These are phyloP conservation scores for Paraphoma sp. DNA, from an alignment of 2,329 filamentous ascomycete genomes.

Conservation along the genomic window DNA sequence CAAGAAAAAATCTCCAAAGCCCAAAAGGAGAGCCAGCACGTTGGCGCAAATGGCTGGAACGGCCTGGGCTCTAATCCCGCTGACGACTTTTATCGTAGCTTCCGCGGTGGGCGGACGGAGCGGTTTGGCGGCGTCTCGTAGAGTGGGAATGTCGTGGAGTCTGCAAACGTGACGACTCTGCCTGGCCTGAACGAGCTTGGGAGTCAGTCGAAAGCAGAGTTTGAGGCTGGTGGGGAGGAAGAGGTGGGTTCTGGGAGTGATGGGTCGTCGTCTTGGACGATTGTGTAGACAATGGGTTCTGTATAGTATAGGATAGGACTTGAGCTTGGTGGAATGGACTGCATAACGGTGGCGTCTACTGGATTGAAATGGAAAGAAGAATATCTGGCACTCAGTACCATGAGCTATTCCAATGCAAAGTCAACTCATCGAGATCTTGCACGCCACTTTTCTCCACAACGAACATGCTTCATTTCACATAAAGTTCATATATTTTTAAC, in stretches of 20 bases:
- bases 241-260: not conserved
- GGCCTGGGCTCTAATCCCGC: conserved; percentile 72
- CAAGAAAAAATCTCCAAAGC: conserved; percentile 83
- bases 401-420: not conserved
- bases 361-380: not conserved
- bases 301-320: not conserved
- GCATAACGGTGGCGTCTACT: not conserved
- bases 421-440: not conserved
- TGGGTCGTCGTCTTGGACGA: not conserved
- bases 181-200: not conserved
- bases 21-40: conserved; percentile 74
- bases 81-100: conserved; percentile 91
- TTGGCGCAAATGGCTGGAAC: conserved; percentile 58
- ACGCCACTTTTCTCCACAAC: not conserved
- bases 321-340: not conserved
- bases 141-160: not conserved
- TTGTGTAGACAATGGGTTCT: not conserved
- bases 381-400: not conserved
- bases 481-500: not conserved
- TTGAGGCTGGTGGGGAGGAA: not conserved
- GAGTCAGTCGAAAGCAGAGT: not conserved
- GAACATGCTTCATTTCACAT: not conserved
- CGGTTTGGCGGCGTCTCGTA: conserved; percentile 42
- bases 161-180: not conserved
- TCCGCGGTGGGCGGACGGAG: conserved; percentile 65